A percentile compares a stretch with the other conserved stretches of the same genome.
Conservation (phyloP, 202 grass and related monocot genomes). For the Panicum hallii region DNA sequence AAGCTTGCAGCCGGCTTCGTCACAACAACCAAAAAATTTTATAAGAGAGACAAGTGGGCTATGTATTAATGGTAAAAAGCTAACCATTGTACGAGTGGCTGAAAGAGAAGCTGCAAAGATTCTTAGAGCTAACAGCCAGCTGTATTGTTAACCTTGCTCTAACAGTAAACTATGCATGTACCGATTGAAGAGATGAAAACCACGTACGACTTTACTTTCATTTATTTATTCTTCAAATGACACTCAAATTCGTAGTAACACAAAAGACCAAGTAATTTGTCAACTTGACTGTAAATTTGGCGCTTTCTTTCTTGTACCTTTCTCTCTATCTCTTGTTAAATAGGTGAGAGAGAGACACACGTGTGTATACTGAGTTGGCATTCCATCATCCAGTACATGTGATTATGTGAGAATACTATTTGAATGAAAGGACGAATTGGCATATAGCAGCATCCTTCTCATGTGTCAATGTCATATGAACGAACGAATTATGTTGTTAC, state of each 20-base stretch:
- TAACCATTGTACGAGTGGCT: too few relatives aligned
- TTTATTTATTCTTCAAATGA: slow-evolving; percentile 11
- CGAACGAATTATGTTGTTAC: not conserved
- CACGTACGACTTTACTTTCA: not conserved
- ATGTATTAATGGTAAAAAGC: too few relatives aligned
- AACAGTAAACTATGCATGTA: slow-evolving; percentile 23
- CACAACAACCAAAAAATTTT: too few relatives aligned
- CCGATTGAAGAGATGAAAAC: slow-evolving; percentile 4
- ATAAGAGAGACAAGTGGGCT: too few relatives aligned
- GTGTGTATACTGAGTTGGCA: slow-evolving; percentile 35
- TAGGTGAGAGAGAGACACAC: slow-evolving; percentile 23
- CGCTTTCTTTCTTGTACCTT: not conserved
- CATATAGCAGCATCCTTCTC: slow-evolving; percentile 8
- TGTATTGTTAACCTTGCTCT: too few relatives aligned
- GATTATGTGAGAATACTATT: slow-evolving; percentile 18
- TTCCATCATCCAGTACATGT: slow-evolving; percentile 38
- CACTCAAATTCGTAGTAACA: not conserved
- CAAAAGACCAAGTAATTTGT: not conserved
- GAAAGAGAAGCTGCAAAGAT: too few relatives aligned
- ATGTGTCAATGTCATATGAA: slow-evolving; percentile 18
- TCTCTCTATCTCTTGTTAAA: not conserved
- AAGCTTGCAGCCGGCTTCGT: too few relatives aligned
- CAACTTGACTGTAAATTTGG: slow-evolving; percentile 23
- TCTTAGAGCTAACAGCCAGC: too few relatives aligned
- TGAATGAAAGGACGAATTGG: not conserved